These are phyloP conservation scores for Fagus crenata DNA, from an alignment of 306 rosid species.

Conservation along the genomic window DNA sequence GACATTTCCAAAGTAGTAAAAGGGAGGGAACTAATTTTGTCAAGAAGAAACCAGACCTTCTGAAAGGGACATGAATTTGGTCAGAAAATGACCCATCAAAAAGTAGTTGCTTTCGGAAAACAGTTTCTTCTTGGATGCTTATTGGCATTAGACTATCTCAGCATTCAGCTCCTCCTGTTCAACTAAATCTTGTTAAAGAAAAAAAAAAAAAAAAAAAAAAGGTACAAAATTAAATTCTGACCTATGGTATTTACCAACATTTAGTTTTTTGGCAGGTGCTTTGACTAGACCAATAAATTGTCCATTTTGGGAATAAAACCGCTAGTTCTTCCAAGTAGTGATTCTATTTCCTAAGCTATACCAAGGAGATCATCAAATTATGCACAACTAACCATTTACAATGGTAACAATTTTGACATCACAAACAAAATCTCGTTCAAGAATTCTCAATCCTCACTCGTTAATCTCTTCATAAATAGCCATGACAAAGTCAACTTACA, in stretches of 20 bases:
- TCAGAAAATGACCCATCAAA: conserved; percentile 51
- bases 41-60: conserved; percentile 22
- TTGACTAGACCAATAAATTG: conserved; percentile 55
- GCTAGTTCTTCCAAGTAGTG: conserved; percentile 20
- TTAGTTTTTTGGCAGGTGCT: not conserved
- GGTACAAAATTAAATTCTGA: not conserved
- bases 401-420: not conserved
- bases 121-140: conserved; percentile 47
- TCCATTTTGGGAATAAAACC: conserved; percentile 41
- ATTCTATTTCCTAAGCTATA: conserved; percentile 9
- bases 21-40: conserved; percentile 13
- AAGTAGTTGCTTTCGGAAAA: conserved; percentile 41
- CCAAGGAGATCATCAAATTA: not conserved
- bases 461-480: not conserved
- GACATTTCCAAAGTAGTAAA: conserved; percentile 39
- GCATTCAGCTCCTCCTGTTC: conserved; percentile 20
- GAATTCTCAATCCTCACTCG: not conserved
- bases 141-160: conserved; percentile 14
- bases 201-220: not conserved
- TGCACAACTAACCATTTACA: not conserved
- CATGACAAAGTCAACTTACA: not conserved
- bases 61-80: conserved; percentile 58
- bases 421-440: not conserved
- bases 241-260: conserved; percentile 6
- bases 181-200: conserved; percentile 7